Base-by-base conservation (phyloP, 306 rosid species). In the Lagenaria siceraria region DNA sequence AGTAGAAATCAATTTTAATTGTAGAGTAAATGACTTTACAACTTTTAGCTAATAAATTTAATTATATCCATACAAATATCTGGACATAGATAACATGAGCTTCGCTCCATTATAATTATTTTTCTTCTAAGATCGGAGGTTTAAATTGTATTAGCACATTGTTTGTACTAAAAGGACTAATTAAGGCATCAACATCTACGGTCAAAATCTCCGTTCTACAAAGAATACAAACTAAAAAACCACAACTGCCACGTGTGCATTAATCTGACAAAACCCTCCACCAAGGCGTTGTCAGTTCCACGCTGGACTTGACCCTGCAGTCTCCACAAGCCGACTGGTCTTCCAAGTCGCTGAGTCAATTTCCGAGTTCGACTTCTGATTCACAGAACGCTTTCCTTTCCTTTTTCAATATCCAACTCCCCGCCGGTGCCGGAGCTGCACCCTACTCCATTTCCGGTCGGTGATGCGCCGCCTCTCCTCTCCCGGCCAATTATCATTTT, bases 401-500 rank as follows among this genome's bases (percentile, higher is more conserved):
- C 91, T 8, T 77, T 77, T 82, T 92, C 92, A 2, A 54, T 46
- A 76, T 84, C 96, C 29, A 78, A 64, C 79, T 85, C 90, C 48
- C 75, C 89, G 78, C 52, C 74, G 52, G 10, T 10, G 19, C 27
- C 52, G 31, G 74, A 66, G 52, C 74, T 66, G 25, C 82, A 81
- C n/a, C 82, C 79, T 19, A 9, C 88, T 0, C 25, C 69, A 38
- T 81, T 54, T 1, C 84, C 84, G 9, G 89, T 54, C 2, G 97
- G 91, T 0, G 92, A 91, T 74, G 59, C 19, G 22, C 85, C 84
- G 8, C 72, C 54, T 48, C 86, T 81, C 36, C 53, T 76, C 18
- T 91, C 96, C 79, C 89, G 81, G 55, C 96, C 87, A 1, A 93
- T 80, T 0, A 93, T 86, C 52, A 91, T 83, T 84, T 71, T 87